Evolutionary conservation across 2,329 filamentous ascomycete species (phyloP), one percentile per base, ranked within the genome.

Genomic region (Colletotrichum destructivum): DNA sequence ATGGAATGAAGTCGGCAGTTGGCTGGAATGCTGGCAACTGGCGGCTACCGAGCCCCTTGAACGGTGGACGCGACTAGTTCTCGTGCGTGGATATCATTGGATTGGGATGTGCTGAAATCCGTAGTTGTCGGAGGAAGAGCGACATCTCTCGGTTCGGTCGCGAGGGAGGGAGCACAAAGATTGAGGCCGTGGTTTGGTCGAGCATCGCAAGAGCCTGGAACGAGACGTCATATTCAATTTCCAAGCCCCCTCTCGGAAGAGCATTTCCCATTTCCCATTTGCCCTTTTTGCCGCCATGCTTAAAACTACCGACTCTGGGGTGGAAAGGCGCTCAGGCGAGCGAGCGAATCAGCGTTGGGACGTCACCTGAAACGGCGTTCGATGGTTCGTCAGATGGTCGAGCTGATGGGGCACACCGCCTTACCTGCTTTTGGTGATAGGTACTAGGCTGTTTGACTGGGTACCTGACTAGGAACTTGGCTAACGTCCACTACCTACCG

Each of bases 301-400:
- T 49, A 31, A 62, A 40, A 21, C 31, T 16, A 7, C 49, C 26
- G 26, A 16, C 18, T 44, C n/a, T 44, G 44, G 31, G 59, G 40
- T 12, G 46, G 31, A 38, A 31, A 31, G 47, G 21, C 35, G 44
- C 42, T 40, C 44, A n/a, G 4, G 8, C 18, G 26, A 23, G 49
- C 16, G 51, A 31, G 57, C 68, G 69, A 72, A 72, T 72, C 69
- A 72, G 46, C 60, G 54, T 42, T 40, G 38, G 49, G 42, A 63
- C 23, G 21, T 38, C 57, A 64, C 59, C 59, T 72, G 66, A 72
- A 70, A 65, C 66, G 47, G 52, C 52, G 68, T 62, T 57, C 23
- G n/a, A 71, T 71, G 68, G 68, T 71, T 71, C 56, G 68, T 71
- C 68, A 21, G 63, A 54, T 66, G 67, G 55, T 16, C 51, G 38